phyloP scores from a whole-genome alignment of 257 asterid genomes.

The Capsicum rhomboideum region DNA sequence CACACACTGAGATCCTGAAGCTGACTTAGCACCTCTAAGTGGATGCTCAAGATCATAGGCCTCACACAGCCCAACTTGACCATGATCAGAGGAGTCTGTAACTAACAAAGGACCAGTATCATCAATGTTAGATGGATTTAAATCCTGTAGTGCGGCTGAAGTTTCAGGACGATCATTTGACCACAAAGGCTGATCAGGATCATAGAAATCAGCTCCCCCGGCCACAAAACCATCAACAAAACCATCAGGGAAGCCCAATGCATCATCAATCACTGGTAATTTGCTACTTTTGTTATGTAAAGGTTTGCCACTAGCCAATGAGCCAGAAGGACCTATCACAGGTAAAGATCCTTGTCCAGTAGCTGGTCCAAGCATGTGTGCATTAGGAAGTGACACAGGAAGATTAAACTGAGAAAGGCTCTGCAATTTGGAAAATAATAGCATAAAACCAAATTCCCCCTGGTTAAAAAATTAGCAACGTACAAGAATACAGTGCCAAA shows the following conservation, averaged over 20 bases:
- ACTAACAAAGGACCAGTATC: slow-evolving; percentile 36
- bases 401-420: slow-evolving; percentile 39
- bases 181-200: slow-evolving; percentile 98
- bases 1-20: slow-evolving; percentile 56
- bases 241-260: slow-evolving; percentile 46
- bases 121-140: slow-evolving; percentile 43
- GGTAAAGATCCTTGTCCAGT: slow-evolving; percentile 40
- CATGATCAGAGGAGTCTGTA: slow-evolving; percentile 31
- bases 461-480: neutral
- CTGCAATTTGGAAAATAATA: slow-evolving; percentile 20
- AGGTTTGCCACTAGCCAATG: slow-evolving; percentile 41
- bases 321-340: slow-evolving; percentile 29
- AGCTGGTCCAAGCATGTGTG: slow-evolving; percentile 24
- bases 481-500: neutral
- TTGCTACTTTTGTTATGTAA: slow-evolving; percentile 45
- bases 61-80: slow-evolving; percentile 34
- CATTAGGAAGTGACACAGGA: slow-evolving; percentile 32
- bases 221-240: slow-evolving; percentile 39
- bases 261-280: slow-evolving; percentile 44
- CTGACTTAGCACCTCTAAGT: slow-evolving; percentile 24
- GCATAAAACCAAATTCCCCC: neutral
- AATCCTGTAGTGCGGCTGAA: slow-evolving; percentile 43
- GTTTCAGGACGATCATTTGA: slow-evolving; percentile 54
- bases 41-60: slow-evolving; percentile 39
- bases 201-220: slow-evolving; percentile 75